Evolutionary conservation across 2,329 filamentous ascomycete species (phyloP), one percentile per base, ranked within the genome.

Genomic region (Blastomyces emzantsi): DNA sequence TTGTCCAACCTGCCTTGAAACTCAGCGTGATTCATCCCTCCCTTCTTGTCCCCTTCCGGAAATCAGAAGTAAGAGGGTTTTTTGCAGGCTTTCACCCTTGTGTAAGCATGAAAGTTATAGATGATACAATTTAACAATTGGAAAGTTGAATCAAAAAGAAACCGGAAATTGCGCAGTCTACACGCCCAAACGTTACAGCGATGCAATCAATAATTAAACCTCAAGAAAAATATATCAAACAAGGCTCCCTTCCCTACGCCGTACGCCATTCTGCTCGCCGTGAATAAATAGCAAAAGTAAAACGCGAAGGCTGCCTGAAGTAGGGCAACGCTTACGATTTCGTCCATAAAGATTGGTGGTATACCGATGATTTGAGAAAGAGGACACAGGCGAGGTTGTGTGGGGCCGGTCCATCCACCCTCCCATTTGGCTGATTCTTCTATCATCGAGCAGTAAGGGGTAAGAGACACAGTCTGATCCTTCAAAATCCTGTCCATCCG

Each of bases 241-340:
- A 60, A 41, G 13, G 33, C 36, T 58, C 28, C 57, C 25, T 60
- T 58, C 25, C 57, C 41, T 49, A 28, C 41, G 49, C 57, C 57
- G 57, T 47, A 47, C 57, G 57, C 41, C 57, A 36, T 49, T 49
- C 57, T 49, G 57, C 41, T 60, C 57, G 28, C 43, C 57, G n/a
- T 60, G 19, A 60, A 47, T 60, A 60, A 30, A 60, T n/a, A 60
- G 9, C 22, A 36, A 60, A 36, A 60, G 47, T 47, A 33, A n/a
- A 49, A 6, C 41, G 30, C 33, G 33, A 57, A 22, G 19, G 8
- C 25, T 43, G 13, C 36, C 57, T 15, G 39, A 49, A 55, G 3
- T 39, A n/a, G 33, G 25, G 30, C 25, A 33, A 25, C n/a, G 30
- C 25, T 49, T 49, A 17, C 25, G 19, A 60, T 8, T 45, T 28